Conservation (phyloP, 805 yeast species). For the Metschnikowia drakensbergensis region DNA sequence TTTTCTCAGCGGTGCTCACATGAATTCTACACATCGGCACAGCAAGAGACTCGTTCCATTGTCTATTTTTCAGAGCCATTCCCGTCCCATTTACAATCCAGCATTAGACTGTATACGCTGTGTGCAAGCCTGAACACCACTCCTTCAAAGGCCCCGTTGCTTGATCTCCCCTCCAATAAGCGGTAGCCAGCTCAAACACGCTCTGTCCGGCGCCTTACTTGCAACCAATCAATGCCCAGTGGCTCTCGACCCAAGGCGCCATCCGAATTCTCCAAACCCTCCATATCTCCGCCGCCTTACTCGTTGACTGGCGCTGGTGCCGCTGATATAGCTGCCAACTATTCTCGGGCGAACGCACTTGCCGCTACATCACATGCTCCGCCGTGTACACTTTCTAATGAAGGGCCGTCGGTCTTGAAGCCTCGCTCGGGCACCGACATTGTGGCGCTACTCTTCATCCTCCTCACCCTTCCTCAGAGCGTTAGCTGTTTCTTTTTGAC, state of each 20-base stretch:
- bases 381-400: background rate
- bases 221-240: slow-evolving; percentile 7
- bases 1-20: slow-evolving; percentile 4
- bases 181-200: background rate
- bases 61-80: background rate
- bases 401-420: slow-evolving; percentile 2
- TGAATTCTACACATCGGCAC: background rate
- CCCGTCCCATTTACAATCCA: background rate
- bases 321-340: slow-evolving; percentile 9
- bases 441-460: slow-evolving; percentile 29
- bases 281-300: slow-evolving; percentile 12
- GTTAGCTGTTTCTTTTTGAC: slow-evolving; percentile 23
- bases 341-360: slow-evolving; percentile 1
- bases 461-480: slow-evolving; percentile 27
- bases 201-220: background rate
- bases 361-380: slow-evolving; percentile 4
- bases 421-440: slow-evolving; percentile 25
- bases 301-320: slow-evolving; percentile 11
- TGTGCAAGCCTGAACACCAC: background rate
- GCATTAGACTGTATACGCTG: background rate
- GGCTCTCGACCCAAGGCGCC: slow-evolving; percentile 4
- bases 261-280: slow-evolving; percentile 1
- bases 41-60: background rate
- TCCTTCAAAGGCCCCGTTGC: background rate
- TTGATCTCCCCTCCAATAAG: background rate